Evolutionary conservation across 2,329 filamentous ascomycete genomes (phyloP), one percentile per base, ranked within the genome.

Genomic region (Neopestalotiopsis rosae): DNA sequence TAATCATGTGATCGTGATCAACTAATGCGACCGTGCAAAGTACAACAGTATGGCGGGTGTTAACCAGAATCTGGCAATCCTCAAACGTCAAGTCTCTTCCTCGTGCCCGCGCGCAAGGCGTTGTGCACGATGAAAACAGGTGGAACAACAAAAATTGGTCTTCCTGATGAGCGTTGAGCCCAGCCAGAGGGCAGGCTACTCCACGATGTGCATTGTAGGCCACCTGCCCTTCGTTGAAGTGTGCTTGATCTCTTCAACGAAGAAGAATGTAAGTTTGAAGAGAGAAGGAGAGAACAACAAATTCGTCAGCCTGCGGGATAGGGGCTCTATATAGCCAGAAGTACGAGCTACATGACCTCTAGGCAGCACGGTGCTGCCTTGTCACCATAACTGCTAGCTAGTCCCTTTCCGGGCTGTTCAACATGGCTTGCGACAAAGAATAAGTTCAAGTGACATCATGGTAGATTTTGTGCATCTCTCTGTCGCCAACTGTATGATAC

Each of bases 211-310:
- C 59, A 42, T 4, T 62, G 59, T 42, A 34, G n/a, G 30, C 5
- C 30, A 5, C 32, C 59, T n/a, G 12, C 32, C 30, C 59, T 62
- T 38, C 30, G 34, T 62, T 40, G 5, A 12, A 24, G 34, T 20
- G 3, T 38, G 59, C 59, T 62, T 62, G 59, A 62, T 34, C 59
- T 62, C 34, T 24, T 14, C 30, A 62, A 62, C 59, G 30, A 38
- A 9, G n/a, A 24, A 38, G 32, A 6, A 62, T 28, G 59, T 62
- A 62, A 62, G 59, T 62, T 38, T 62, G 34, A 62, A 40, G 59
- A 62, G 10, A 34, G 34, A 42, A 62, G 34, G 57, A 40, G n/a
- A 62, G 9, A 62, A 17, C 3, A 30, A 30, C 9, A 17, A 17
- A 2, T 24, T 6, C 9, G 13, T 7, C 7, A 20, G n/a, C 45